phyloP scores from a whole-genome alignment of 2,329 filamentous ascomycete species.

The Paraconiothyrium sp. region DNA sequence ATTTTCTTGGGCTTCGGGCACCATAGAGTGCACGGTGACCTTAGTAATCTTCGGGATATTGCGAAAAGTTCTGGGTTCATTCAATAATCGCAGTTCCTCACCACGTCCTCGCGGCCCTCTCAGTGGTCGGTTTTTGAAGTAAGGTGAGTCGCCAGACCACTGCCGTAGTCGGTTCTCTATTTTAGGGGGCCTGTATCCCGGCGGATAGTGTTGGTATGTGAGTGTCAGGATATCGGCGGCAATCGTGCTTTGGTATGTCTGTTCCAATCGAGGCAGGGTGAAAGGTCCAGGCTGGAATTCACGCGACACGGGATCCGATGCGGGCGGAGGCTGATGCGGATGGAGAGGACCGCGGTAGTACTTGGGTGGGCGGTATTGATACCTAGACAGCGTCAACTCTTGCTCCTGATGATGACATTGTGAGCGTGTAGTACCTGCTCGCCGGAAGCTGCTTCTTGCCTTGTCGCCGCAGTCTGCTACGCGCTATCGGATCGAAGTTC shows the following conservation, averaged over 20 bases:
- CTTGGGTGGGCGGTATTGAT: constrained; percentile 93
- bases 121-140: constrained; percentile 89
- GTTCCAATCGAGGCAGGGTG: constrained; percentile 82
- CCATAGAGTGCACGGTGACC: constrained; percentile 82
- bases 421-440: constrained; percentile 59
- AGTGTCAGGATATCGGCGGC: constrained; percentile 88
- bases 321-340: constrained; percentile 87
- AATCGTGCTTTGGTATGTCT: constrained; percentile 89
- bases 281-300: constrained; percentile 92
- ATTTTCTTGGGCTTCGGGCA: constrained; percentile 73
- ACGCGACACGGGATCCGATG: constrained; percentile 86
- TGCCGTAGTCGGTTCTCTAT: constrained; percentile 74
- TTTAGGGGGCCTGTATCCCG: constrained; percentile 72
- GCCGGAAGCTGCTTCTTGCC: constrained; percentile 58
- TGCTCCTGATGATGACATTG: not conserved
- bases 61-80: constrained; percentile 74
- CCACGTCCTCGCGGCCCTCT: constrained; percentile 85
- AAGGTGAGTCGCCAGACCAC: constrained; percentile 92
- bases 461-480: constrained; percentile 53
- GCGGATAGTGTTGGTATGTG: constrained; percentile 85
- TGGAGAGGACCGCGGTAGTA: constrained; percentile 94
- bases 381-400: constrained; percentile 64
- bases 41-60: constrained; percentile 85
- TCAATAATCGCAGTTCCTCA: constrained; percentile 73
- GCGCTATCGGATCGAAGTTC: constrained; percentile 60